Evolutionary conservation across 768 basidiomycete genomes (phyloP).

Genomic region (Trametes cingulata): DNA sequence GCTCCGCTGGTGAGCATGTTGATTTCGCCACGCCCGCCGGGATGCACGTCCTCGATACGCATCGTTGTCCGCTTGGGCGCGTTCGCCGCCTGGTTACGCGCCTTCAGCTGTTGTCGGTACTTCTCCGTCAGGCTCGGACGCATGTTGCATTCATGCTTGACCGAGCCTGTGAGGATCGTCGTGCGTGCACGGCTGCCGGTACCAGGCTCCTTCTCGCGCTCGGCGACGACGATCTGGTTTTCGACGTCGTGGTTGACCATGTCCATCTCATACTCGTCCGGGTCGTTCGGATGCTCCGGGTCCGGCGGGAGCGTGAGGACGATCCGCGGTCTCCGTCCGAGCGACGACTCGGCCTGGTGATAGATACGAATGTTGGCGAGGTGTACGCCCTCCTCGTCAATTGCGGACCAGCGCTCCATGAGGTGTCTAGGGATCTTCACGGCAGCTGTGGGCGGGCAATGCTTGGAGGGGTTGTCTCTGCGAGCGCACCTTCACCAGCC

Average conservation of each 20-base stretch:
- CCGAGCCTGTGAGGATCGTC: conserved; percentile 74
- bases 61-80: conserved; percentile 65
- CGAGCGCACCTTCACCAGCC: conserved; percentile 79
- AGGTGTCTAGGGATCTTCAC: conserved; percentile 81
- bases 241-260: conserved; percentile 85
- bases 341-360: conserved; percentile 43
- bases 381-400: conserved; percentile 72
- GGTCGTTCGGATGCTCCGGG: conserved; percentile 41
- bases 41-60: conserved; percentile 72
- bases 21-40: conserved; percentile 70
- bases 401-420: conserved; percentile 81
- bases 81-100: conserved; percentile 65
- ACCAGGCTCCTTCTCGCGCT: conserved; percentile 67
- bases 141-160: conserved; percentile 80
- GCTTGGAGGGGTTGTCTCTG: not conserved
- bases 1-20: conserved; percentile 80
- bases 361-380: conserved; percentile 88
- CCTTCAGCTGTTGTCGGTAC: conserved; percentile 73
- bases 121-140: conserved; percentile 65
- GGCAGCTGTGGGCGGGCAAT: not conserved
- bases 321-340: conserved; percentile 57
- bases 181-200: conserved; percentile 61
- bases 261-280: conserved; percentile 81
- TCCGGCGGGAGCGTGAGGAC: conserved; percentile 67
- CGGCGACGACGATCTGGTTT: conserved; percentile 84